Base-by-base conservation (phyloP, 257 asterid genomes). In the Coffea canephora region DNA sequence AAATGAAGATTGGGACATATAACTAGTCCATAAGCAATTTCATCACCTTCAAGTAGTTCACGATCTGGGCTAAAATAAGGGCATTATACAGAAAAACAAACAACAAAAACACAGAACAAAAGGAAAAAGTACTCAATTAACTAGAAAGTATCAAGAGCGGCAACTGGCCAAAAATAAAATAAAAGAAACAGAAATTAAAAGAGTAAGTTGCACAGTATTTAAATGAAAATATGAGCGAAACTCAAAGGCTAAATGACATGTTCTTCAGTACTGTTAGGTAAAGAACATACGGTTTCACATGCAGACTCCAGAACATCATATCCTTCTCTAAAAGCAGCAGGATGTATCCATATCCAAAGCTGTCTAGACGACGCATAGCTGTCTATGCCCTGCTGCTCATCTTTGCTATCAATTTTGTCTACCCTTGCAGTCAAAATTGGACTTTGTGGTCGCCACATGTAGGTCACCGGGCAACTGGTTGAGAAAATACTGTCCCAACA, bases 331-430 rank as follows among this genome's bases (percentile, higher is more conserved):
- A 89, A 88, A 79, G 95, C 96, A 78, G 98, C 91, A 86, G 97
- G 91, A 87, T 95, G 97, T 84, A 93, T 86, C 92, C 93, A 95
- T 74, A 93, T 78, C 97, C 96, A 93, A 41, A 92, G 86, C 86
- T 87, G 90, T 66, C 97, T 91, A 66, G 48, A 70, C 27, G 79
- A 68, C 76, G 84, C 71, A 71, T 78, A 80, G 16, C 72, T 81
- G 41, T 80, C 81, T 67, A 54, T 80, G 18, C 34, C 80, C 48
- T 74, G 83, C 69, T 80, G 84, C 77, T 77, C 89, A 83, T 81
- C 84, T 69, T 55, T 31, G 66, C 48, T 13, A 45, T 77, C 72
- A 14, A 19, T 46, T 62, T 80, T 59, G 10, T 64, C 79, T 67
- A 77, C 83, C 48, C 84, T 85, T 52, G 72, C 52, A 65, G 84